Evolutionary conservation across 495 filamentous ascomycete genomes (phyloP).

Genomic region (Penicillium chermesinum): DNA sequence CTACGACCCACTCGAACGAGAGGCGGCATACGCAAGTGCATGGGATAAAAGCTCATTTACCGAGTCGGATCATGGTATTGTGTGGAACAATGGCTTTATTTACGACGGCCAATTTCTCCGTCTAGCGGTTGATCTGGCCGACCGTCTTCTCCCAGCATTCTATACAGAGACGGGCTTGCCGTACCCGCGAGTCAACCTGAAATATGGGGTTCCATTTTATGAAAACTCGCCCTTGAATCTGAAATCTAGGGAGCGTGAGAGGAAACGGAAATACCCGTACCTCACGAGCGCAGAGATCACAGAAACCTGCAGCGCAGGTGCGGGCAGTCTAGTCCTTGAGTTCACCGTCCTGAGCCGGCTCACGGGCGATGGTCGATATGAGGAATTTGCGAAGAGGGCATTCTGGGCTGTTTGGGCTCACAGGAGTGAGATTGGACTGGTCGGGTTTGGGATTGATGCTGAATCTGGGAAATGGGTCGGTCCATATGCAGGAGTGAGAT

Average conservation of each 20-base stretch:
- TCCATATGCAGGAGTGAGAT: slow-evolving; percentile 65
- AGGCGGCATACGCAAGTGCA: slow-evolving; percentile 32
- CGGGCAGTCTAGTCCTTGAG: slow-evolving; percentile 88
- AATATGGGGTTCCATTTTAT: slow-evolving; percentile 88
- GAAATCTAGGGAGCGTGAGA: slow-evolving; percentile 2
- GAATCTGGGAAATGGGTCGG: slow-evolving; percentile 88
- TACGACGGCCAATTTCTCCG: slow-evolving; percentile 88
- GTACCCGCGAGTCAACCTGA: slow-evolving; percentile 91
- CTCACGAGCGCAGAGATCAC: slow-evolving; percentile 63
- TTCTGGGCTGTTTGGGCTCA: slow-evolving; percentile 94
- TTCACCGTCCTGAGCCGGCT: slow-evolving; percentile 86
- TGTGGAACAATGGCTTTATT: slow-evolving; percentile 70
- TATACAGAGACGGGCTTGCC: slow-evolving; percentile 85
- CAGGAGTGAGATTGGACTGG: slow-evolving; percentile 77
- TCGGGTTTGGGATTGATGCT: slow-evolving; percentile 88
- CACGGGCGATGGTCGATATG: slow-evolving; percentile 80
- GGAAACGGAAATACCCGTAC: slow-evolving; percentile 14
- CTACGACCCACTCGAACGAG: slow-evolving; percentile 52
- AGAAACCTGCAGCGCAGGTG: slow-evolving; percentile 93
- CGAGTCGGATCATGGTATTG: slow-evolving; percentile 47
- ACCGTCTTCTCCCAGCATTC: slow-evolving; percentile 84
- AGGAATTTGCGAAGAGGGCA: slow-evolving; percentile 81
- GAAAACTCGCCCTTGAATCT: slow-evolving; percentile 66
- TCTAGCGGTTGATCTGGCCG: slow-evolving; percentile 76
- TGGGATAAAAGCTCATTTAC: slow-evolving; percentile 34